phyloP scores from a whole-genome alignment of 352 stramenopile species.

The Phytopythium cucurbitacearum region DNA sequence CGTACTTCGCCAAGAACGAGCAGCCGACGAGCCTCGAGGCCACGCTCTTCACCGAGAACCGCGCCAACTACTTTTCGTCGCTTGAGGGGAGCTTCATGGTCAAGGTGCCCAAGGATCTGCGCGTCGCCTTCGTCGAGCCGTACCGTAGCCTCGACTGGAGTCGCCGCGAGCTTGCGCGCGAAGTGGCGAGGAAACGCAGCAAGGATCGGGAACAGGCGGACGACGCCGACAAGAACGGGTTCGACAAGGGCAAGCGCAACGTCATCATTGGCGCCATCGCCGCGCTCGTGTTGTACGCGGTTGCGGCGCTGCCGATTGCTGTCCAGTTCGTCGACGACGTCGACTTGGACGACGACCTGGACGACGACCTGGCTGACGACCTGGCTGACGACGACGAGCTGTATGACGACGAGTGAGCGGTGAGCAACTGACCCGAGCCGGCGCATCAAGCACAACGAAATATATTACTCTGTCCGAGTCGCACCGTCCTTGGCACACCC shows the following conservation, averaged over 20 bases:
- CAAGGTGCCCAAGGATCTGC: slow-evolving; percentile 48
- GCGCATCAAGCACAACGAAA: slow-evolving; percentile 1
- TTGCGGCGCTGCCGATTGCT: slow-evolving; percentile 57
- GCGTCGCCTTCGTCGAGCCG: slow-evolving; percentile 69
- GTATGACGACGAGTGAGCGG: slow-evolving; percentile 29
- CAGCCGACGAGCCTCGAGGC: slow-evolving; percentile 31
- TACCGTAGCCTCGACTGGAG: slow-evolving; percentile 85
- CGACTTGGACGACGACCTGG: slow-evolving; percentile 31
- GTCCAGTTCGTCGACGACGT: slow-evolving; percentile 46
- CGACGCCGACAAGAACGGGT: slow-evolving; percentile 16
- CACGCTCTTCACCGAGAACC: slow-evolving; percentile 64
- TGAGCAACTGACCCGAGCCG: background rate
- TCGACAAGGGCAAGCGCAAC: slow-evolving; percentile 76
- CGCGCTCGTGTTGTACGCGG: slow-evolving; percentile 64
- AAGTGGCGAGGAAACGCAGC: slow-evolving; percentile 48
- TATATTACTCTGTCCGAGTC: slow-evolving; percentile 5
- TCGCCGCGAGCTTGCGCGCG: slow-evolving; percentile 54
- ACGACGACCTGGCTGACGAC: slow-evolving; percentile 10
- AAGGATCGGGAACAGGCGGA: slow-evolving; percentile 21
- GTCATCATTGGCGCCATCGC: slow-evolving; percentile 73
- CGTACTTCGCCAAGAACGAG: slow-evolving; percentile 53
- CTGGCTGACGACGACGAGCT: slow-evolving; percentile 21
- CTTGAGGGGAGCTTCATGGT: slow-evolving; percentile 60
- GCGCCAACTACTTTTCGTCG: slow-evolving; percentile 62
- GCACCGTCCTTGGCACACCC: background rate